Base-by-base conservation (phyloP, 352 stramenopile genomes). In the Pythium aristosporum region DNA sequence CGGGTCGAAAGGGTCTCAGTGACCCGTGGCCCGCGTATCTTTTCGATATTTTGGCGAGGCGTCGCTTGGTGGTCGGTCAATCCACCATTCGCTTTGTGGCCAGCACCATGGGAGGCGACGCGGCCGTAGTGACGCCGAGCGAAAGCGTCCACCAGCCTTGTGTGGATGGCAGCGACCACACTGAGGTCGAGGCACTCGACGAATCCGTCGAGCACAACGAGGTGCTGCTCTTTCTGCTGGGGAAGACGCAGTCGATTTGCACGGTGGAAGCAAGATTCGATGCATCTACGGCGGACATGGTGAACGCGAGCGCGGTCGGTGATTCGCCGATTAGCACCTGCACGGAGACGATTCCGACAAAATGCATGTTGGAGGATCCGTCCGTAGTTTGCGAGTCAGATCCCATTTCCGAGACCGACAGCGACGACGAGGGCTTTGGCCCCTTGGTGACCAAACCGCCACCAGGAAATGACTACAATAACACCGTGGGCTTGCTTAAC, bases 151-250 rank as follows among this genome's bases (percentile, higher is more conserved):
- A 18, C 3, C n/a, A 48, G 18, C 15, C 16, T 11, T 20, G 8
- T 23, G 42, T 3, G 7, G 42, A 48, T 2, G 9, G 16, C 42
- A 48, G 12, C 12, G 42, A 48, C 2, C 42, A 8, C 9, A 30
- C 12, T 10, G 15, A 23, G 15, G 16, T 36, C 30, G 15, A 12
- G 5, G 18, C 11, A 23, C 3, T 46, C 36, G 34, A 46, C n/a
- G n/a, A 16, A 6, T 23, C 10, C 5, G 30, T 39, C 42, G 41
- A 52, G 54, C 36, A 51, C 2, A 69, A 74, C 42, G 53, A 63
- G 20, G 72, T 75, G 39, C 68, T 78, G 28, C 53, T 58, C 34
- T 77, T 77, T 37, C 32, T 75, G 43, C 50, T 75, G 23, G 64
- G 68, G 28, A 64, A 63, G 51, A 60, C 48, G 4, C 20, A 10